A percentile compares a stretch with the other conserved stretches of the same genome.
phyloP scores from a whole-genome alignment of 2,329 filamentous ascomycete species.

The Trichothecium sympodiale region DNA sequence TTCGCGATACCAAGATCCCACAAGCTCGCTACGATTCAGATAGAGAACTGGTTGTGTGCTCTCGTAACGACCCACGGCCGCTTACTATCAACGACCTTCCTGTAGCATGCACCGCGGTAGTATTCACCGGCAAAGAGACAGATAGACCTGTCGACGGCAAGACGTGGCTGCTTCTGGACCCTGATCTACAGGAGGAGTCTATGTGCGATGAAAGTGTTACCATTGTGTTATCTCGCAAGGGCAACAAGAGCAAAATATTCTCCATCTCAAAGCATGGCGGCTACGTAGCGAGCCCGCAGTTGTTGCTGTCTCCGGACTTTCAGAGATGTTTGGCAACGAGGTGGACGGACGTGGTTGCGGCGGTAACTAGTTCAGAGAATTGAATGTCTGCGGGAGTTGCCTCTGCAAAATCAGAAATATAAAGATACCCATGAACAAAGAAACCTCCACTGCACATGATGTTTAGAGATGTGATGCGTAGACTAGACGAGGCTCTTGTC shows the following conservation, averaged over 20 bases:
- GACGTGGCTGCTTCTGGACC: slow-evolving; percentile 75
- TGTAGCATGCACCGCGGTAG: slow-evolving; percentile 64
- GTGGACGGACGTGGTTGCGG: slow-evolving; percentile 23
- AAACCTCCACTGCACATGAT: background rate
- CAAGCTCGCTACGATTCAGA: slow-evolving; percentile 76
- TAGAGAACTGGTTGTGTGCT: slow-evolving; percentile 68
- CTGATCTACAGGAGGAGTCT: slow-evolving; percentile 80
- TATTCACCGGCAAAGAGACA: slow-evolving; percentile 59
- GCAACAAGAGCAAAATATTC: slow-evolving; percentile 46
- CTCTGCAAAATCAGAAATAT: slow-evolving; percentile 10
- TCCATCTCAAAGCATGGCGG: slow-evolving; percentile 80
- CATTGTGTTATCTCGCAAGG: slow-evolving; percentile 58
- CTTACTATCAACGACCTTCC: slow-evolving; percentile 57
- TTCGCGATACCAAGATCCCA: slow-evolving; percentile 68
- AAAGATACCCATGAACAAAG: slow-evolving; percentile 14
- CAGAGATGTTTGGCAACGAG: slow-evolving; percentile 20
- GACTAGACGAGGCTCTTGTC: no score
- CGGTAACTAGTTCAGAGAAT: slow-evolving; percentile 19
- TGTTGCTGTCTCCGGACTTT: slow-evolving; percentile 54
- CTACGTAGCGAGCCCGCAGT: slow-evolving; percentile 50
- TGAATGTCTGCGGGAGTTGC: slow-evolving; percentile 1
- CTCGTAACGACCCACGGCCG: slow-evolving; percentile 39
- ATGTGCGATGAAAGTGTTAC: slow-evolving; percentile 77
- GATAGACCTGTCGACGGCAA: slow-evolving; percentile 31
- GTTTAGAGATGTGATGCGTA: background rate